Evolutionary conservation across 352 stramenopile species (phyloP), one percentile per base, ranked within the genome.

Genomic region (Globisporangium paroecandrum): DNA sequence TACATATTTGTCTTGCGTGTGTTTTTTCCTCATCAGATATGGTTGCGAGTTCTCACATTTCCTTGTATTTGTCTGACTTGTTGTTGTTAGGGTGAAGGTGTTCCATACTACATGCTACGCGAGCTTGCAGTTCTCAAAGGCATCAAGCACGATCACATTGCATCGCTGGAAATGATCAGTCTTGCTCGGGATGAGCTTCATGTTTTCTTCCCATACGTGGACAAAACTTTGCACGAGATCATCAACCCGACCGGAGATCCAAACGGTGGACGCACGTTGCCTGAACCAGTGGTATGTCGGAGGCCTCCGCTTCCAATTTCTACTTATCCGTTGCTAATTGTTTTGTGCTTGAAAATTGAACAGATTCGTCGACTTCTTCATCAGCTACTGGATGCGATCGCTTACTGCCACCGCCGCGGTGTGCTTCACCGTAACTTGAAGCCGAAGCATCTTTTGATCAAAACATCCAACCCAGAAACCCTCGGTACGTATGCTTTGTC

Each of bases 91-190:
- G 90, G 90, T 41, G 90, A 97, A 79, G 91, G 90, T 38, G 88
- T 97, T 20, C 91, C 91, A n/a, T 97, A 97, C 64, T 97, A 97
- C 69, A 97, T 97, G 91, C 77, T 97, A 10, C 78, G 91, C 57
- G 91, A 97, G 64, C 66, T 97, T 29, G 89, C 91, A 13, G 91
- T 97, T 27, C 66, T 97, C 12, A 91, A 93, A 58, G 87, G 89
- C 24, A 91, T 97, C 66, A 80, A 85, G 59, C 91, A 97, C 53
- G 85, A 90, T 47, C 81, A 97, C 75, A 96, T 97, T 71, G 87
- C 90, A 25, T 89, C 86, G 1, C 74, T 97, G 47, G 85, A 96
- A 61, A 85, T 94, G 69, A 94, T 97, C 65, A 94, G 84, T 56
- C 75, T 97, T 3, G 87, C 85, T 20, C 85, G 90, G 41, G 87